Conservation (phyloP, 805 yeast species). For the Saturnispora saitoi region DNA sequence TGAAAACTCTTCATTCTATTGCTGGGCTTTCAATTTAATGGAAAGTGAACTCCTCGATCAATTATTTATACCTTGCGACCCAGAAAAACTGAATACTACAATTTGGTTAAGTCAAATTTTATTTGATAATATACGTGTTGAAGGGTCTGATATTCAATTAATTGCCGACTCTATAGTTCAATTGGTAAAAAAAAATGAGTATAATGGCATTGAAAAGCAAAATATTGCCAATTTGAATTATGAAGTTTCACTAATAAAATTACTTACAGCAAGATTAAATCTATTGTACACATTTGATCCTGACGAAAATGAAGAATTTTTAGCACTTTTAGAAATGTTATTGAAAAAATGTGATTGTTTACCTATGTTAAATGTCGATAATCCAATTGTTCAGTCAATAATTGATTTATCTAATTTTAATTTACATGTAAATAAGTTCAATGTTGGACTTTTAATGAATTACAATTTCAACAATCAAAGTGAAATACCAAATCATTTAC, state of each 20-base stretch:
- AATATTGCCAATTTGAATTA: neutral
- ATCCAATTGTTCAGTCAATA: neutral
- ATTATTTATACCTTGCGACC: neutral
- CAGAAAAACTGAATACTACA: neutral
- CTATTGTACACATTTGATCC: conserved; percentile 16
- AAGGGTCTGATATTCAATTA: neutral
- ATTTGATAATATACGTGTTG: neutral
- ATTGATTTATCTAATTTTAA: neutral
- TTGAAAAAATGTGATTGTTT: conserved; percentile 12
- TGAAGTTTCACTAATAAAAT: conserved; percentile 6
- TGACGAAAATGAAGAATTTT: conserved; percentile 19
- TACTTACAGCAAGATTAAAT: conserved; percentile 18
- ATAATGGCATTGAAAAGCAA: neutral
- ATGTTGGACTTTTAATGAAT: neutral
- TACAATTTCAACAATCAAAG: neutral
- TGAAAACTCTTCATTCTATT: neutral
- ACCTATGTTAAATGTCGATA: conserved; percentile 1
- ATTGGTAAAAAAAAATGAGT: neutral
- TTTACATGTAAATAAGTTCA: neutral
- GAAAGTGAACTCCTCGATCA: neutral
- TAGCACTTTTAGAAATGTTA: conserved; percentile 11
- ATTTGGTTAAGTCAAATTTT: neutral
- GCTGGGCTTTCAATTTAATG: conserved; percentile 6
- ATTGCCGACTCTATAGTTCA: neutral
- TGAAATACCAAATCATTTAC: conserved; percentile 1